Conservation (phyloP, 768 basidiomycete genomes). For the Xerocomellus dryophilus region DNA sequence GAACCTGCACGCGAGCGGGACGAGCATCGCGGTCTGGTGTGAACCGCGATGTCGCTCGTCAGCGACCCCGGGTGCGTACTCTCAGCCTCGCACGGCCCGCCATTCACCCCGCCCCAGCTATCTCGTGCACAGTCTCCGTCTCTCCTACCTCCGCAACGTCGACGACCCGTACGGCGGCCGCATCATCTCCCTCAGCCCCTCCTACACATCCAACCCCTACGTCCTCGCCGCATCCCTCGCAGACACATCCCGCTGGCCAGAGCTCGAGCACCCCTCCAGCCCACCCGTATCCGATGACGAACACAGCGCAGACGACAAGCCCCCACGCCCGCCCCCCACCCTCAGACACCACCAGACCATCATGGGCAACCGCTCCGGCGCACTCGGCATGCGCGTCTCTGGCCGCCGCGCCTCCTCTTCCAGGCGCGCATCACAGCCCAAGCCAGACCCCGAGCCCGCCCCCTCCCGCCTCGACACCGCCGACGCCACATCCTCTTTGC, state of each 20-base stretch:
- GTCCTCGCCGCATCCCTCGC: slow-evolving; percentile 76
- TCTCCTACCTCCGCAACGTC: slow-evolving; percentile 84
- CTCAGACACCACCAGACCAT: slow-evolving; percentile 90
- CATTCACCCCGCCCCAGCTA: slow-evolving; percentile 39
- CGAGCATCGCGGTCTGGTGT: slow-evolving; percentile 9
- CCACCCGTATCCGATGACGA: slow-evolving; percentile 76
- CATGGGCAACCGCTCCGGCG: slow-evolving; percentile 70
- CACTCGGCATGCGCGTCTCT: slow-evolving; percentile 70
- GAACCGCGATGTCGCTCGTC: slow-evolving; percentile 53
- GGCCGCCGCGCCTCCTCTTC: slow-evolving; percentile 58
- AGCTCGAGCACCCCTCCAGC: slow-evolving; percentile 67
- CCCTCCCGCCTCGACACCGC: not conserved
- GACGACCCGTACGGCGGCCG: slow-evolving; percentile 84
- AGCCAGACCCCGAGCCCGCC: slow-evolving; percentile 1
- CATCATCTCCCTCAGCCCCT: slow-evolving; percentile 75
- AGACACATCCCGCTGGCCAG: slow-evolving; percentile 80
- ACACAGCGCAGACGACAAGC: slow-evolving; percentile 33
- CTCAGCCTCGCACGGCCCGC: not conserved
- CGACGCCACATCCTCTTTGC: no score
- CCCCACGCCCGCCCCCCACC: slow-evolving; percentile 31
- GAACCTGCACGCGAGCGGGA: slow-evolving; percentile 55
- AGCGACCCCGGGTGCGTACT: slow-evolving; percentile 56
- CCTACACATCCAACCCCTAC: slow-evolving; percentile 79
- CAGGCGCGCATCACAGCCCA: slow-evolving; percentile 41
- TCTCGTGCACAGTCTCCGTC: slow-evolving; percentile 79